Conservation (phyloP, 495 filamentous ascomycete species). For the Tuber magnatum region DNA sequence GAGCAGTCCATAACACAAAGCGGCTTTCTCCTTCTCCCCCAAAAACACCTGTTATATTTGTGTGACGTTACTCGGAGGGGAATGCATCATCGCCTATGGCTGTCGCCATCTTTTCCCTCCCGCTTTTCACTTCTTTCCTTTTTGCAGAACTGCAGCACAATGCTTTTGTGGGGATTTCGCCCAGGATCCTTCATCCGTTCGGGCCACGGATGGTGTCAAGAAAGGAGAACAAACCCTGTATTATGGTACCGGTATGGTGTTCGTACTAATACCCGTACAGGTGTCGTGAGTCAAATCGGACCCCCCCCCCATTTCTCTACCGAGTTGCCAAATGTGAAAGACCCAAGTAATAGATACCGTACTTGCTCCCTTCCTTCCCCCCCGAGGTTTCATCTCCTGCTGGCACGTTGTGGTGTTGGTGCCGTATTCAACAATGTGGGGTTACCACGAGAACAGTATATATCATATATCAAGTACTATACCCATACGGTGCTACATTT, state of each 20-base stretch:
- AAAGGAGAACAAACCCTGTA: background rate
- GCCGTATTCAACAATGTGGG: no score
- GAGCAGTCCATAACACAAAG: no score
- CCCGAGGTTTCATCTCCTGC: background rate
- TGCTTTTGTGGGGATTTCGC: background rate
- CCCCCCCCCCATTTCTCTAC: background rate
- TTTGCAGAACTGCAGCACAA: background rate
- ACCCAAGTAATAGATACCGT: background rate
- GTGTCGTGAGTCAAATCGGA: background rate
- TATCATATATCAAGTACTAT: no score
- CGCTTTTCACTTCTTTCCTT: background rate
- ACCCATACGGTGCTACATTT: no score
- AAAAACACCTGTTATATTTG: background rate
- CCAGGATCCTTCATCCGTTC: background rate
- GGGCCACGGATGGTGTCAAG: background rate
- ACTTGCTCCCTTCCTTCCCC: background rate
- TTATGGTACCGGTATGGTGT: no score
- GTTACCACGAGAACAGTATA: no score
- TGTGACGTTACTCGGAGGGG: background rate
- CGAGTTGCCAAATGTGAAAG: background rate
- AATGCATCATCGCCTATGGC: background rate
- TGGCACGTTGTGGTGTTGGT: background rate
- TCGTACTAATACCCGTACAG: background rate
- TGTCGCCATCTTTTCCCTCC: background rate
- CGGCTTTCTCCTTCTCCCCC: background rate